These are phyloP conservation scores for Lactuca sativa DNA, from an alignment of 129 eudicot species.

Conservation along the genomic window DNA sequence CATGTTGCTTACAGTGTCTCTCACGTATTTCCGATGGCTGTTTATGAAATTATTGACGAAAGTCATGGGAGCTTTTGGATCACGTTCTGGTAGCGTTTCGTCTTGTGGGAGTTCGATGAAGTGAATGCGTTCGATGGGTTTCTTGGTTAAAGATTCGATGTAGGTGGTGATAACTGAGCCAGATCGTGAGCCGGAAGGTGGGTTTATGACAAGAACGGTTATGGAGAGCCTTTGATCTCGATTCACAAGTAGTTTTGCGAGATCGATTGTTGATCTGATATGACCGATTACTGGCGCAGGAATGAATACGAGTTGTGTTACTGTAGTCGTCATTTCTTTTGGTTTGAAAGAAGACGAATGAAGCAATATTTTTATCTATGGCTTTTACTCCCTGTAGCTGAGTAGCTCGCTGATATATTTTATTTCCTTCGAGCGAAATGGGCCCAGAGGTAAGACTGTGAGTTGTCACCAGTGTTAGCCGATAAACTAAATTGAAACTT, in stretches of 20 bases:
- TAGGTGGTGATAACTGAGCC: constrained; percentile 22
- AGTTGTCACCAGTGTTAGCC: too few relatives aligned
- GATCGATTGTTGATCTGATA: constrained; percentile 32
- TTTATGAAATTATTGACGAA: constrained; percentile 30
- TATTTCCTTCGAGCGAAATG: too few relatives aligned
- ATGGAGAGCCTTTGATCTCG: constrained; percentile 28
- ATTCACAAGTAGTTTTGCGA: constrained; percentile 29
- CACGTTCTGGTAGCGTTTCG: constrained; percentile 15
- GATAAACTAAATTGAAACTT: too few relatives aligned
- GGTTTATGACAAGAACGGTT: constrained; percentile 31
- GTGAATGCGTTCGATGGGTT: not conserved
- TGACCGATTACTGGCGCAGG: constrained; percentile 42
- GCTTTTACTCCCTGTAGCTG: not conserved
- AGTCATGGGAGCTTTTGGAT: constrained; percentile 30
- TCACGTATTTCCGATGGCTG: constrained; percentile 23
- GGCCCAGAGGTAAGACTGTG: too few relatives aligned
- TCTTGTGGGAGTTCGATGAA: constrained; percentile 25
- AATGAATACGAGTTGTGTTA: constrained; percentile 29
- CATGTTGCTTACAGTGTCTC: constrained; percentile 2
- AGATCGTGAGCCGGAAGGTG: constrained; percentile 22
- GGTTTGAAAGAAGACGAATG: not conserved
- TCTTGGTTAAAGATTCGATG: constrained; percentile 7
- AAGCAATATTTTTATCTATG: not conserved
- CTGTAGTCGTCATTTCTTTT: constrained; percentile 2
- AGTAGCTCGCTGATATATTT: too few relatives aligned